phyloP scores from a whole-genome alignment of 495 filamentous ascomycete genomes.

The Aspergillus biplanus region DNA sequence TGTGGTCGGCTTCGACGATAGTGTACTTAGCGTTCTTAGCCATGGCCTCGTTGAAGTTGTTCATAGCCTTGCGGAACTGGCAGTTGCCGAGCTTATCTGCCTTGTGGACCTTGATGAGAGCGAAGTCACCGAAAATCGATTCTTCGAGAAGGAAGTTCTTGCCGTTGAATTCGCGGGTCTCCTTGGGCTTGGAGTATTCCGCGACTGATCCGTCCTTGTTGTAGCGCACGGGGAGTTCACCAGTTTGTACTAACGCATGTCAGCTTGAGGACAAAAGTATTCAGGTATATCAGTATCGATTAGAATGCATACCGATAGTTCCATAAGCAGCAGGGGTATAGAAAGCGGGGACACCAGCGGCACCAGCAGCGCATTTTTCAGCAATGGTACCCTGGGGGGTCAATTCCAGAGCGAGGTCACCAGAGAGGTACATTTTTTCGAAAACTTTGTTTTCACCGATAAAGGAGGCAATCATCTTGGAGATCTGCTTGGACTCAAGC shows the following conservation, averaged over 20 bases:
- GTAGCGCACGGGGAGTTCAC: slow-evolving; percentile 80
- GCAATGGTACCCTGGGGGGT: slow-evolving; percentile 88
- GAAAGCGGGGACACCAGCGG: slow-evolving; percentile 86
- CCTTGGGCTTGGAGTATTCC: slow-evolving; percentile 73
- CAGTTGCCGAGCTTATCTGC: slow-evolving; percentile 89
- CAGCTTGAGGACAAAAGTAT: slow-evolving; percentile 3
- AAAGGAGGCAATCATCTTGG: slow-evolving; percentile 86
- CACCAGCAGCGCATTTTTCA: slow-evolving; percentile 81
- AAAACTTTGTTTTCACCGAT: slow-evolving; percentile 91
- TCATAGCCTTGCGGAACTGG: slow-evolving; percentile 81
- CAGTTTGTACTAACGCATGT: slow-evolving; percentile 63
- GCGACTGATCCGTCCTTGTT: slow-evolving; percentile 76
- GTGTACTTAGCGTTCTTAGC: slow-evolving; percentile 84
- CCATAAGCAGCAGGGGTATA: slow-evolving; percentile 87
- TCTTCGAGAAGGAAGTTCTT: slow-evolving; percentile 85
- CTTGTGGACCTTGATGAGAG: slow-evolving; percentile 85
- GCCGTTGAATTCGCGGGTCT: slow-evolving; percentile 82
- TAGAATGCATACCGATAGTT: slow-evolving; percentile 57
- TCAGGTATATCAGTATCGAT: neutral
- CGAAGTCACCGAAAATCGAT: slow-evolving; percentile 81
- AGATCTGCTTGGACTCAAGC: slow-evolving; percentile 76
- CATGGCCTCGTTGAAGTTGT: slow-evolving; percentile 92
- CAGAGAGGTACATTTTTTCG: slow-evolving; percentile 81
- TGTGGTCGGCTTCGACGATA: slow-evolving; percentile 87
- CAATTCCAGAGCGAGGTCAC: slow-evolving; percentile 80